Conservation (phyloP, 768 basidiomycete genomes). For the Dentipellis sp. region DNA sequence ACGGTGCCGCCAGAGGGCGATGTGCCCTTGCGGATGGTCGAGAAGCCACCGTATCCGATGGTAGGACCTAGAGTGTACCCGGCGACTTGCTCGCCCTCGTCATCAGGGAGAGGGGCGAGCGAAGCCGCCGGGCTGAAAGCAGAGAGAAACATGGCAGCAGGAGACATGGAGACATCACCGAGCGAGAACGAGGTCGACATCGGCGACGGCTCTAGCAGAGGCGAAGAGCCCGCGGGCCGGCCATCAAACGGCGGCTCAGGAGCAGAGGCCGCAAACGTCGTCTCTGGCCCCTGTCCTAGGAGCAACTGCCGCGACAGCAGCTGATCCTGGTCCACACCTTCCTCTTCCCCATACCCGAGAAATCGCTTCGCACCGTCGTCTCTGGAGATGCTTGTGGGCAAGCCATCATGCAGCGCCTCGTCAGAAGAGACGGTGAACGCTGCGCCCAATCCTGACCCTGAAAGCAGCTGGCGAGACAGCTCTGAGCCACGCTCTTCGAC, state of each 20-base stretch:
- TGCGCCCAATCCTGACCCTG: too few relatives aligned
- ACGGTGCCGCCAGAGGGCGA: constrained; percentile 52
- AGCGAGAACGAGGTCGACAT: constrained; percentile 6
- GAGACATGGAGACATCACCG: constrained; percentile 32
- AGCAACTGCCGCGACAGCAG: constrained; percentile 5
- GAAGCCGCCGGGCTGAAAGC: constrained; percentile 40
- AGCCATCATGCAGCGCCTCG: not conserved
- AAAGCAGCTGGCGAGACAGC: too few relatives aligned
- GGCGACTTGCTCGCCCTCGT: constrained; percentile 55
- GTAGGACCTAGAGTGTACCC: constrained; percentile 70
- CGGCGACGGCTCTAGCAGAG: constrained; percentile 2
- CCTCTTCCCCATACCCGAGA: not conserved
- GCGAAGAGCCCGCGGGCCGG: constrained; percentile 1
- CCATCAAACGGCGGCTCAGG: constrained; percentile 6
- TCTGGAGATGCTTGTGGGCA: too few relatives aligned
- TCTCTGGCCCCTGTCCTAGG: constrained; percentile 1
- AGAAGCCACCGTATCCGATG: constrained; percentile 77
- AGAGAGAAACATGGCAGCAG: constrained; percentile 69
- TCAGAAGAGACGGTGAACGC: too few relatives aligned
- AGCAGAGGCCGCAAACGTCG: constrained; percentile 9
- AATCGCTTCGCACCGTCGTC: too few relatives aligned
- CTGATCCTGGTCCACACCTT: constrained; percentile 9
- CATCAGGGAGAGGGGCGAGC: constrained; percentile 39
- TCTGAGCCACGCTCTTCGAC: too few relatives aligned
- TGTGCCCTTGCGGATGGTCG: constrained; percentile 64